These are phyloP conservation scores for Coelastrella sp. DNA, from an alignment of 139 green algal genomes.

Conservation along the genomic window DNA sequence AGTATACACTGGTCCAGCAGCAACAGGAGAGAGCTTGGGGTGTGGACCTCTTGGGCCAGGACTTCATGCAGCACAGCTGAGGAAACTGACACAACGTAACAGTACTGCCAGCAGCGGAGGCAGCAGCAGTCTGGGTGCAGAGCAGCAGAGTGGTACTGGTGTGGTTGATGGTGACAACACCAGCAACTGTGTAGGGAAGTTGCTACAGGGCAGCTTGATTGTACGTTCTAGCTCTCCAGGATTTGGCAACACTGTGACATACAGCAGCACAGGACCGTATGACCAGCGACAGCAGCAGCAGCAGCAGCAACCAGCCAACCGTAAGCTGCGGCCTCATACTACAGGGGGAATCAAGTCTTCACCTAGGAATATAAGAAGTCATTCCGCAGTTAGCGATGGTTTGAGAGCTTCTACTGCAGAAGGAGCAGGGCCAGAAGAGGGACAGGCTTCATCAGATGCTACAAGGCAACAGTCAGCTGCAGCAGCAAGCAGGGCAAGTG, in stretches of 20 bases:
- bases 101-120: neutral
- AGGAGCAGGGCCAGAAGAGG: neutral
- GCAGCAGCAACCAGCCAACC: neutral
- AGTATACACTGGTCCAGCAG: neutral
- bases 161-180: neutral
- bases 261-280: neutral
- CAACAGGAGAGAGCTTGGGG: neutral
- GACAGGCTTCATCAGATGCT: neutral
- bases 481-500: neutral
- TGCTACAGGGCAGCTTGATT: neutral
- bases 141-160: neutral
- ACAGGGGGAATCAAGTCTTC: neutral
- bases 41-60: constrained; percentile 31
- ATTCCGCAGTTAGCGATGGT: neutral
- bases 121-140: too few relatives aligned
- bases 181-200: neutral
- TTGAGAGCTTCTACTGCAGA: neutral
- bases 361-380: neutral
- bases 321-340: neutral
- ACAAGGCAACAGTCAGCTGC: neutral
- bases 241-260: neutral
- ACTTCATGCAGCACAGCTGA: constrained; percentile 16
- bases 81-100: neutral
- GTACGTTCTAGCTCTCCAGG: neutral
- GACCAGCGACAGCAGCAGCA: neutral